Evolutionary conservation across 768 basidiomycete species (phyloP), one percentile per base, ranked within the genome.

Genomic region (Thelephora aurantiotincta): DNA sequence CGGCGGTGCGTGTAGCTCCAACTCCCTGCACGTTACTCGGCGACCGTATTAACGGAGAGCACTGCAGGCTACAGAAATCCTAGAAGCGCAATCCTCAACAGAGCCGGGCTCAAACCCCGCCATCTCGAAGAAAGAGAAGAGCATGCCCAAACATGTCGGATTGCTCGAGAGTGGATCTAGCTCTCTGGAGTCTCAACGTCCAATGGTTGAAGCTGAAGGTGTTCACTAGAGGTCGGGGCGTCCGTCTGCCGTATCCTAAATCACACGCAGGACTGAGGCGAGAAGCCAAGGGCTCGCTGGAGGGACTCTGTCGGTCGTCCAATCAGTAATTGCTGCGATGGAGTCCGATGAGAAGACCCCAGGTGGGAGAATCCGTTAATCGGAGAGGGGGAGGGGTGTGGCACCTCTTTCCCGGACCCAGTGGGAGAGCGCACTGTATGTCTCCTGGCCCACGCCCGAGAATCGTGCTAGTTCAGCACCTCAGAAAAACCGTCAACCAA

Each of bases 251-350:
- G n/a, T 78, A 82, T 57, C 86, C 85, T 0, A 87, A 79, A 61
- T 80, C 77, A 16, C 85, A 87, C 57, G 66, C 63, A 19, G 76
- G 85, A 30, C 55, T 80, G 57, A 86, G 84, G 57, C 77, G 77
- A 54, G 84, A 77, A 57, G 77, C 72, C 44, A 66, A 44, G 54
- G 62, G 50, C 58, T 66, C 38, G 63, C 55, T 14, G 59, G 65
- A 34, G 63, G 60, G 18, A 30, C 26, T 30, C 50, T 69, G 49
- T 49, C 48, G 19, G 58, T 60, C 16, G 57, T 68, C 45, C 68
- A 74, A 50, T 62, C 61, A 6, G 80, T 70, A n/a, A 68, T 85
- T 51, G 67, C 70, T 23, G 67, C 72, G 16, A 60, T 85, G 20
- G 74, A 74, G 45, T 64, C 67, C 20, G 60, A 58, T 14, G 26